Evolutionary conservation across 2,329 filamentous ascomycete genomes (phyloP).

Genomic region (Trematosphaeria pertusa): DNA sequence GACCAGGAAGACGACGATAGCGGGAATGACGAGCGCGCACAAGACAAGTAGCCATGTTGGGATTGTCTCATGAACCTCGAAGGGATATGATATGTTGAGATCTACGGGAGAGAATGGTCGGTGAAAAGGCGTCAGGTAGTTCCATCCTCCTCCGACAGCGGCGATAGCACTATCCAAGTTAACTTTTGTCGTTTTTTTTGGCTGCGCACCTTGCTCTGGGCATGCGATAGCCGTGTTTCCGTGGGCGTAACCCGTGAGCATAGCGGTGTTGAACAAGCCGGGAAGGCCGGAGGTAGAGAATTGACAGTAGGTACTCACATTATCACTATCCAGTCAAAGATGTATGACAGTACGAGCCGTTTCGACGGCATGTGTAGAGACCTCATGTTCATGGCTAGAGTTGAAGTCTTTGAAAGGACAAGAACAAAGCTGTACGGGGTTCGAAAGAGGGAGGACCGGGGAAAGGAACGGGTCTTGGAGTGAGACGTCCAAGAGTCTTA

Average conservation of each 20-base stretch:
- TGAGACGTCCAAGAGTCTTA: constrained; percentile 16
- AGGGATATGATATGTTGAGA: constrained; percentile 80
- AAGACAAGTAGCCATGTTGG: constrained; percentile 69
- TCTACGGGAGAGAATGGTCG: constrained; percentile 76
- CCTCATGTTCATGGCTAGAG: constrained; percentile 33
- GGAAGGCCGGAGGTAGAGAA: no score
- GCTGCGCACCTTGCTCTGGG: no score
- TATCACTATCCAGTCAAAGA: constrained; percentile 76
- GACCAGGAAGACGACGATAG: constrained; percentile 71
- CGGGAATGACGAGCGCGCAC: constrained; percentile 70
- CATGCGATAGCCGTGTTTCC: no score
- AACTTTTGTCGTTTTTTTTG: no score
- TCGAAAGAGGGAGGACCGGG: constrained; percentile 8
- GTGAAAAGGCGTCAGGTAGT: constrained; percentile 68
- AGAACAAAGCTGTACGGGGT: constrained; percentile 10
- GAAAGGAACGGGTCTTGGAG: constrained; percentile 1
- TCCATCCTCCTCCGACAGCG: constrained; percentile 66
- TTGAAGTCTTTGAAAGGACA: constrained; percentile 6
- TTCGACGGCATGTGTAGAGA: constrained; percentile 50
- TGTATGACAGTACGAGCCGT: constrained; percentile 69
- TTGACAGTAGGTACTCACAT: no score
- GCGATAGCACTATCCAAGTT: constrained; percentile 58
- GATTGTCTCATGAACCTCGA: constrained; percentile 73
- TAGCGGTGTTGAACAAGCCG: no score
- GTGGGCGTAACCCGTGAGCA: no score